Conservation (phyloP, 768 basidiomycete species). For the Gelatoporia subvermispora region DNA sequence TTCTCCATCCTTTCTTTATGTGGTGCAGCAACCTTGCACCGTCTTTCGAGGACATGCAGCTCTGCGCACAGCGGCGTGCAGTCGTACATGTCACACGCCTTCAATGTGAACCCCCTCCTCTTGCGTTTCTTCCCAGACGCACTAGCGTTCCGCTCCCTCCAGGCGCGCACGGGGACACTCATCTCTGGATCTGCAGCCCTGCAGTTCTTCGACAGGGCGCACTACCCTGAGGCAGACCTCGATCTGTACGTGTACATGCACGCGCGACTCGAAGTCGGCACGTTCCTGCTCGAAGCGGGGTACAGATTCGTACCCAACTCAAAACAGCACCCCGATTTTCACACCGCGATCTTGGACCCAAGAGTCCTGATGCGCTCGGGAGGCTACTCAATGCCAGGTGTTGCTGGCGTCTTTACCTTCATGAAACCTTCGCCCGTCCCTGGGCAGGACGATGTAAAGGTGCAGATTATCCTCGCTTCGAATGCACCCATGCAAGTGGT, state of each 20-base stretch:
- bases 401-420: conserved; percentile 32
- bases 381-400: conserved; percentile 21
- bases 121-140: conserved; percentile 32
- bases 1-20: not conserved
- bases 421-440: conserved; percentile 8
- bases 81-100: conserved; percentile 24
- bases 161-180: conserved; percentile 37
- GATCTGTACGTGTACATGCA: conserved; percentile 42
- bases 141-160: conserved; percentile 39
- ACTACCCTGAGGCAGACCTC: conserved; percentile 44
- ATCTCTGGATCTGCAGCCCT: conserved; percentile 52
- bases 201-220: conserved; percentile 44
- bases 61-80: conserved; percentile 8
- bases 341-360: not conserved
- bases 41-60: not conserved
- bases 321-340: conserved; percentile 18
- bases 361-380: not conserved
- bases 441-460: conserved; percentile 15
- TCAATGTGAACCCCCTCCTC: conserved; percentile 33
- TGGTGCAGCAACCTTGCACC: not conserved
- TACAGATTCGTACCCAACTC: conserved; percentile 25
- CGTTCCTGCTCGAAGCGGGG: conserved; percentile 30
- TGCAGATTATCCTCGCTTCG: conserved; percentile 38
- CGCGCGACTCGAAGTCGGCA: conserved; percentile 26
- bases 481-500: conserved; percentile 32